Conservation (phyloP, 345 rosid species). For the Acer campestre region DNA sequence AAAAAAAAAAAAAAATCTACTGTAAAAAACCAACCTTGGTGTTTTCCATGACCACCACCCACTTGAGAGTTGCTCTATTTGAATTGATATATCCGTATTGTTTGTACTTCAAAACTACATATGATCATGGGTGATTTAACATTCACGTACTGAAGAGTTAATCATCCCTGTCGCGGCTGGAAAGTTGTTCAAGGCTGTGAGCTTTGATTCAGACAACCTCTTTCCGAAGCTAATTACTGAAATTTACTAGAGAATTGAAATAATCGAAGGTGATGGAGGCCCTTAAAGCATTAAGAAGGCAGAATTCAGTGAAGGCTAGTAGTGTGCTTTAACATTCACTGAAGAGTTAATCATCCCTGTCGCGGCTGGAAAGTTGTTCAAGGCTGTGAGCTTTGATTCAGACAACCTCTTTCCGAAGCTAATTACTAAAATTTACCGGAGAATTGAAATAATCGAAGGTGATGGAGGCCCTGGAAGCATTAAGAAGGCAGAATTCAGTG, state of each 20-base stretch:
- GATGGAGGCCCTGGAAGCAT: constrained; percentile 44
- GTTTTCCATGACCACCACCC: too few species aligned
- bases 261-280: constrained; percentile 41
- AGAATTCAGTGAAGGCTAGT: constrained; percentile 23
- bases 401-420: constrained; percentile 34
- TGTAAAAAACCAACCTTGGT: too few species aligned
- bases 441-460: constrained; percentile 32
- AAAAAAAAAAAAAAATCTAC: too few species aligned
- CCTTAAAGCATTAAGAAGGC: constrained; percentile 35
- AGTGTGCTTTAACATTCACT: constrained; percentile 20
- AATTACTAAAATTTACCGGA: constrained; percentile 33
- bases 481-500: constrained; percentile 26
- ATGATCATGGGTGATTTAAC: constrained; percentile 30
- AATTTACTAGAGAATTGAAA: constrained; percentile 20
- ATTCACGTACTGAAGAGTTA: constrained; percentile 23
- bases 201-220: constrained; percentile 29
- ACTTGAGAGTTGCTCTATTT: not conserved
- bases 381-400: constrained; percentile 30
- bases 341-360: constrained; percentile 26
- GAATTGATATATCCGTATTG: not conserved
- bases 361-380: constrained; percentile 32
- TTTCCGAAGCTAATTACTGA: constrained; percentile 42
- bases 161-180: constrained; percentile 27
- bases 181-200: constrained; percentile 33
- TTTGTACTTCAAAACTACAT: not conserved